Conservation (phyloP, 495 filamentous ascomycete species). For the Aspergillus ellipticus region DNA sequence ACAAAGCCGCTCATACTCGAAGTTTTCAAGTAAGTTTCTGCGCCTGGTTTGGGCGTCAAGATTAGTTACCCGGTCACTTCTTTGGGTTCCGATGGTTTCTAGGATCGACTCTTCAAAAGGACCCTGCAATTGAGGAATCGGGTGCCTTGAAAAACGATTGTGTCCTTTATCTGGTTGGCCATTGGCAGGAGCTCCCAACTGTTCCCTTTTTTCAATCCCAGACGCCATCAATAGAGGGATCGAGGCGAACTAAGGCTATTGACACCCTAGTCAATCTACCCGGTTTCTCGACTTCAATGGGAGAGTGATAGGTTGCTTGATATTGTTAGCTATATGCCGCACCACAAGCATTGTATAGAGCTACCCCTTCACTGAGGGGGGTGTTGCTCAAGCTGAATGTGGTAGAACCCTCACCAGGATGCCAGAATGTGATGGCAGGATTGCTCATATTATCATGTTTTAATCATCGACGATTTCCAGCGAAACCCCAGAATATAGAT, state of each 20-base stretch:
- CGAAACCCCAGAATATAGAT: neutral
- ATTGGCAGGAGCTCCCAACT: conserved; percentile 5
- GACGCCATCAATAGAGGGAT: neutral
- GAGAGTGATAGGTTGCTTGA: neutral
- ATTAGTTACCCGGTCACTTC: conserved; percentile 47
- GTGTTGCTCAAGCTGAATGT: neutral
- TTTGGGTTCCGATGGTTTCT: conserved; percentile 56
- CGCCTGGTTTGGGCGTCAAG: conserved; percentile 66
- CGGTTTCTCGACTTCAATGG: neutral
- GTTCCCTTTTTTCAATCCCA: neutral
- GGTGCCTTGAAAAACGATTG: conserved; percentile 58
- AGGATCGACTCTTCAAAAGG: conserved; percentile 90
- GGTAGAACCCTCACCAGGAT: neutral
- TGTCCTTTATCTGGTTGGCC: conserved; percentile 4
- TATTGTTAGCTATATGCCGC: neutral
- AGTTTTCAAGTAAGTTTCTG: conserved; percentile 62
- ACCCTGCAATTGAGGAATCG: conserved; percentile 79
- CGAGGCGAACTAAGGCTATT: neutral
- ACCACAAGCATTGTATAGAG: neutral
- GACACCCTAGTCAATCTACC: neutral
- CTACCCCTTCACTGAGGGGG: neutral
- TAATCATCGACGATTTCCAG: neutral
- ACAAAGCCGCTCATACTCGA: conserved; percentile 60
- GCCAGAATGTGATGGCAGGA: neutral
- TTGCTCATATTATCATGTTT: neutral